Conservation (phyloP, 208 protist genomes). For the Angomonas ambiguus region DNA sequence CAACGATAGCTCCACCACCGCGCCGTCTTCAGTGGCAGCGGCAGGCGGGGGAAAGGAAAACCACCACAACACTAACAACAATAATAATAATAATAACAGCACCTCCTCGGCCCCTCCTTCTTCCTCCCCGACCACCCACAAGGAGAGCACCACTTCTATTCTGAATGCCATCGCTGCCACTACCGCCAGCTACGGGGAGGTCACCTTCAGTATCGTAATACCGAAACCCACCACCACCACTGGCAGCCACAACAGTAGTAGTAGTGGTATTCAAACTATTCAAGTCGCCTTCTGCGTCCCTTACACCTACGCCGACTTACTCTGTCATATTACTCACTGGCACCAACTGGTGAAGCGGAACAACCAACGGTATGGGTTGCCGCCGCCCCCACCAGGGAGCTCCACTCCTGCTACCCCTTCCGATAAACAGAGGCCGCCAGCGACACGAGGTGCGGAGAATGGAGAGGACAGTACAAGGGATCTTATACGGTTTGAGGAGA, state of each 20-base stretch:
- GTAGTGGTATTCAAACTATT: conserved; percentile 35
- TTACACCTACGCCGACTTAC: conserved; percentile 83
- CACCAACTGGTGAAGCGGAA: conserved; percentile 49
- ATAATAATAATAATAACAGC: neutral
- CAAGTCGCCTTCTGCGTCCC: conserved; percentile 83
- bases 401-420: neutral
- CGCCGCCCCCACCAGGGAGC: too few species aligned
- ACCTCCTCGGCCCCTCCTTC: neutral
- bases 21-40: neutral
- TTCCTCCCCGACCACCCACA: neutral
- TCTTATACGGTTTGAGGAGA: conserved; percentile 78
- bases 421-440: neutral
- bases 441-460: neutral
- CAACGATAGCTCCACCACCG: neutral
- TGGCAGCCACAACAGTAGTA: too few species aligned
- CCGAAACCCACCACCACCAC: conserved; percentile 19
- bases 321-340: conserved; percentile 82
- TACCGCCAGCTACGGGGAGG: conserved; percentile 37
- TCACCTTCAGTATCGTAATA: conserved; percentile 58
- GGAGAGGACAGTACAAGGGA: neutral
- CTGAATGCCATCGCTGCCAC: neutral
- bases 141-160: neutral
- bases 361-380: neutral
- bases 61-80: conserved; percentile 1
- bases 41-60: neutral